phyloP scores from a whole-genome alignment of 129 eudicot genomes.

The Escallonia herrerae region DNA sequence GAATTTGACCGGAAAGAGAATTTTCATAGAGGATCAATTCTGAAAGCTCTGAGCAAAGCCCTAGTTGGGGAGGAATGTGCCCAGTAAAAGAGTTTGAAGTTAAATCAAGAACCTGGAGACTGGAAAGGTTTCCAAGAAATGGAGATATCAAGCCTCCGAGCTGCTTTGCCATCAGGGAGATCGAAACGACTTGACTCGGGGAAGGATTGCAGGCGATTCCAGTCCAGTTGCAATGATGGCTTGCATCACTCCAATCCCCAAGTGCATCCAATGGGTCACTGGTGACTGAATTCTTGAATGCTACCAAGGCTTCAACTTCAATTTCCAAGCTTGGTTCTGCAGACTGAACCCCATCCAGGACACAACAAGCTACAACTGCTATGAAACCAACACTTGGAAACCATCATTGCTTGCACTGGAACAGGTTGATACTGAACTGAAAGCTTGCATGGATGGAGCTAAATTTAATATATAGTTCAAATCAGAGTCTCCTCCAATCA shows the following conservation, averaged over 20 bases:
- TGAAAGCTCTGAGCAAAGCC: slow-evolving; percentile 45
- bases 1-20: slow-evolving; percentile 59
- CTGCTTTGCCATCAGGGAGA: slow-evolving; percentile 39
- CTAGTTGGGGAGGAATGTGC: slow-evolving; percentile 52
- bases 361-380: slow-evolving; percentile 2
- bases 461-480: too few relatives aligned
- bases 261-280: slow-evolving; percentile 59
- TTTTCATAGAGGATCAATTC: slow-evolving; percentile 36
- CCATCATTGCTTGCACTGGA: not conserved
- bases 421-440: not conserved
- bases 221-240: slow-evolving; percentile 82
- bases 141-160: slow-evolving; percentile 64
- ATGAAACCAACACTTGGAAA: slow-evolving; percentile 2
- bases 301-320: slow-evolving; percentile 42
- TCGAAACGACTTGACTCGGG: slow-evolving; percentile 32
- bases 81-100: slow-evolving; percentile 62
- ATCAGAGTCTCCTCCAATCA: not conserved
- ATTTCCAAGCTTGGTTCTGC: slow-evolving; percentile 22
- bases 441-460: not conserved
- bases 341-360: slow-evolving; percentile 20
- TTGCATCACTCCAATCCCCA: slow-evolving; percentile 45
- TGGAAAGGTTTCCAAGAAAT: slow-evolving; percentile 64
- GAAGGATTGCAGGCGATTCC: slow-evolving; percentile 53
- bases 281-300: slow-evolving; percentile 45
- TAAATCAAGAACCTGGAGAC: slow-evolving; percentile 77